A percentile compares a stretch with the other conserved stretches of the same genome.
These are phyloP conservation scores for Pseudogymnoascus sp. DNA, from an alignment of 2,329 filamentous ascomycete genomes.

Conservation along the genomic window DNA sequence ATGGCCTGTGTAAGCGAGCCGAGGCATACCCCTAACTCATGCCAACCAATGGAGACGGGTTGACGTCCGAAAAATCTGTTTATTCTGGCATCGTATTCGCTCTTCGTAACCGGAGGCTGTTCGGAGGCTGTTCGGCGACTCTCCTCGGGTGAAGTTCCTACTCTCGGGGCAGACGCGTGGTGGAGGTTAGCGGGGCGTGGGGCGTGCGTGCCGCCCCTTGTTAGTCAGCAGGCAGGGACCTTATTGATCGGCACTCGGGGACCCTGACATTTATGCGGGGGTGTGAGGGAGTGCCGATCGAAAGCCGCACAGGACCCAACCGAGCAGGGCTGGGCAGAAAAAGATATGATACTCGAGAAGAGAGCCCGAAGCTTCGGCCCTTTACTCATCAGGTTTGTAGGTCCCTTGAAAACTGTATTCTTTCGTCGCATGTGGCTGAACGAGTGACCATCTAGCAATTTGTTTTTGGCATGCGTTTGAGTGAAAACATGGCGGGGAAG, in stretches of 20 bases:
- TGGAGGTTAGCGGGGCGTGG: neutral
- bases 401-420: neutral
- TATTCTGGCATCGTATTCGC: neutral
- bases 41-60: neutral
- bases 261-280: neutral
- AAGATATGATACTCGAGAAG: neutral
- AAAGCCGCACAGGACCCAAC: neutral
- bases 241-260: neutral
- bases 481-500: neutral
- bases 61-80: neutral
- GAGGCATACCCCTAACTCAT: neutral
- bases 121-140: neutral
- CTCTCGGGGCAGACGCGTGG: neutral
- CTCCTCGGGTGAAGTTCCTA: neutral
- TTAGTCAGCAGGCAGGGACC: neutral
- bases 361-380: neutral
- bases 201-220: slow-evolving; percentile 1
- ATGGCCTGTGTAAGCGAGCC: neutral
- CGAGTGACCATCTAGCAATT: neutral
- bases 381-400: neutral
- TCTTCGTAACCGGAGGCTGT: neutral
- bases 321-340: neutral
- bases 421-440: neutral
- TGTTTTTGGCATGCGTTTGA: neutral
- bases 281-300: neutral